Base-by-base conservation (phyloP, 805 yeast genomes). In the Saccharomycopsis malanga region DNA sequence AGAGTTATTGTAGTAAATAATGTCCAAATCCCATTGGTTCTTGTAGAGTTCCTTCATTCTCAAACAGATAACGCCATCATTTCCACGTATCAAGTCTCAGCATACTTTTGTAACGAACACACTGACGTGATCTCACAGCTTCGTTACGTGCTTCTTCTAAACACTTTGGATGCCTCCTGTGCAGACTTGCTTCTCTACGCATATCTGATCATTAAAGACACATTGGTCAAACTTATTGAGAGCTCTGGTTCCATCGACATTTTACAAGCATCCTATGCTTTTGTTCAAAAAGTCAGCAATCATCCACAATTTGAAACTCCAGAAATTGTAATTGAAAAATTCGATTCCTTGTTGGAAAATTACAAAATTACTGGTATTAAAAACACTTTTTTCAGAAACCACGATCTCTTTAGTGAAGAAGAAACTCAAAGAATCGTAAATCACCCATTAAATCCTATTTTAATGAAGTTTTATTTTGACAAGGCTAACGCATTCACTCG, bases 171-270 rank as follows among this genome's bases (percentile, higher is more conserved):
- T n/a, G 49, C 38, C 3, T 10, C 7, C 24, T 27, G 42, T 21
- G 46, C 49, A n/a, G 54, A 50, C 18, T 36, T 50, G 12, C 42
- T 29, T 6, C 27, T 50, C 7, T 48, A 39, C 20, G 48, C 39
- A 18, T 50, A 47, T 23, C 29, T 41, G 30, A 39, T 37, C 6
- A 34, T 40, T 10, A 35, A 37, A 12, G 45, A 40, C 12, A 18
- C 37, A 2, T 41, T 50, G 25, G 42, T 44, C 7, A 25, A 40
- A 14, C 52, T 44, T n/a, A 41, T 50, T 23, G 52, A 48, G 20
- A 34, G 34, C n/a, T 38, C 49, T 5, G 54, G 47, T 12, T 32
- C 50, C 3, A 9, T 39, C 17, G 47, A 45, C 5, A 30, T 46
- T n/a, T 38, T 50, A 17, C 37, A 46, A n/a, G 45, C 39, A 2